phyloP scores from a whole-genome alignment of 495 filamentous ascomycete species.

The Astrothelium subdiscretum region DNA sequence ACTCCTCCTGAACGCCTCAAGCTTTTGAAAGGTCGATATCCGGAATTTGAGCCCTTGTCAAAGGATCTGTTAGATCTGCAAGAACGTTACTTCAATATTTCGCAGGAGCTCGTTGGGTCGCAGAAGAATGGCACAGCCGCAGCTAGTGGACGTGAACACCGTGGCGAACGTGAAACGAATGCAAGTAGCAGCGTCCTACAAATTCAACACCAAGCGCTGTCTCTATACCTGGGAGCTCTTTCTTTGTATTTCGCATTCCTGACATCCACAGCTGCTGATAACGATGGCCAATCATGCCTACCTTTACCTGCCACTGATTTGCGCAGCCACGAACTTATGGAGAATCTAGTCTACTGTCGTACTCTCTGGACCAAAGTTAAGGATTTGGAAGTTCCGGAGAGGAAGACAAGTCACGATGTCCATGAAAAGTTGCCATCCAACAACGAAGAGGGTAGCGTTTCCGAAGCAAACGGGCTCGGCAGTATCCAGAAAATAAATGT shows the following conservation, averaged over 20 bases:
- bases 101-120: constrained; percentile 8
- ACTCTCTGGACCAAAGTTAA: constrained; percentile 72
- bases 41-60: constrained; percentile 78
- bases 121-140: no score
- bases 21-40: constrained; percentile 68
- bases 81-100: constrained; percentile 45
- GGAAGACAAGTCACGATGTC: not conserved
- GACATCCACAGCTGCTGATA: constrained; percentile 53
- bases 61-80: constrained; percentile 70
- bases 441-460: constrained; percentile 13
- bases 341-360: constrained; percentile 64
- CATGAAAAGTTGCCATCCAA: constrained; percentile 27
- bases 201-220: constrained; percentile 60
- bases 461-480: not conserved
- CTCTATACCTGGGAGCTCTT: constrained; percentile 72
- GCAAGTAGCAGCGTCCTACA: not conserved
- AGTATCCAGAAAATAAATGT: no score
- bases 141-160: not conserved
- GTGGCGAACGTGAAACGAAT: not conserved
- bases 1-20: constrained; percentile 58
- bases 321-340: constrained; percentile 82
- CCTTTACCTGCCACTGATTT: constrained; percentile 58
- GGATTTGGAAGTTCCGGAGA: constrained; percentile 34
- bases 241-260: constrained; percentile 90
- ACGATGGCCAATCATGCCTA: constrained; percentile 31